These are phyloP conservation scores for Candida railenensis DNA, from an alignment of 805 yeast genomes.

Conservation along the genomic window DNA sequence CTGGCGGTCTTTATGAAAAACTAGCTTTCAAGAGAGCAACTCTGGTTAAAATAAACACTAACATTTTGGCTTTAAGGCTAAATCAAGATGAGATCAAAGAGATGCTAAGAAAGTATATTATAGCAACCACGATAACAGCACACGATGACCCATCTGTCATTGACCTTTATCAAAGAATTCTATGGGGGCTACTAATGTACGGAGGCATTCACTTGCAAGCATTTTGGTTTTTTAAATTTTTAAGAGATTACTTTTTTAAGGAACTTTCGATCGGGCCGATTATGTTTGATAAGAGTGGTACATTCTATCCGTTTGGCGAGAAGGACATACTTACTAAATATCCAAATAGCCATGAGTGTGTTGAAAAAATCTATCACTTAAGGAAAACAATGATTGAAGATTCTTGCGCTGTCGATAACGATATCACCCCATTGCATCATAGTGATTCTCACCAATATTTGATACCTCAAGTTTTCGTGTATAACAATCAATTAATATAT, in stretches of 20 bases:
- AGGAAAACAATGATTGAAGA: background rate
- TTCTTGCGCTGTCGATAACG: background rate
- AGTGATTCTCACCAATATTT: slow-evolving; percentile 12
- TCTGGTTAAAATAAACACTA: background rate
- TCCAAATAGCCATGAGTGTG: slow-evolving; percentile 16
- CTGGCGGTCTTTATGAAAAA: slow-evolving; percentile 22
- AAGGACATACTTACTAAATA: slow-evolving; percentile 12
- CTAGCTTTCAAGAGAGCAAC: slow-evolving; percentile 12
- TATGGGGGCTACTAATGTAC: slow-evolving; percentile 41
- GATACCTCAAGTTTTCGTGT: slow-evolving; percentile 21
- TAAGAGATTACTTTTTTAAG: slow-evolving; percentile 27
- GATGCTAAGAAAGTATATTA: slow-evolving; percentile 38
- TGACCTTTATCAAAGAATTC: slow-evolving; percentile 33
- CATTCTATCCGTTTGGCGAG: slow-evolving; percentile 10
- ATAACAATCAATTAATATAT: slow-evolving; percentile 13
- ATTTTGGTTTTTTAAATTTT: slow-evolving; percentile 41
- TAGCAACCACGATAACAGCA: slow-evolving; percentile 28
- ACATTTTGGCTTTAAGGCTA: slow-evolving; percentile 9
- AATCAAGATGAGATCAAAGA: slow-evolving; percentile 18
- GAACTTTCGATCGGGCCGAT: slow-evolving; percentile 21
- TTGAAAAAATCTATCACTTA: slow-evolving; percentile 13
- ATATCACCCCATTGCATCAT: slow-evolving; percentile 14
- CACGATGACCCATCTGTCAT: slow-evolving; percentile 38
- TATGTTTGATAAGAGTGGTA: slow-evolving; percentile 9
- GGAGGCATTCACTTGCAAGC: slow-evolving; percentile 45